Conservation (phyloP, 495 filamentous ascomycete genomes). For the Glarea lozoyensis region DNA sequence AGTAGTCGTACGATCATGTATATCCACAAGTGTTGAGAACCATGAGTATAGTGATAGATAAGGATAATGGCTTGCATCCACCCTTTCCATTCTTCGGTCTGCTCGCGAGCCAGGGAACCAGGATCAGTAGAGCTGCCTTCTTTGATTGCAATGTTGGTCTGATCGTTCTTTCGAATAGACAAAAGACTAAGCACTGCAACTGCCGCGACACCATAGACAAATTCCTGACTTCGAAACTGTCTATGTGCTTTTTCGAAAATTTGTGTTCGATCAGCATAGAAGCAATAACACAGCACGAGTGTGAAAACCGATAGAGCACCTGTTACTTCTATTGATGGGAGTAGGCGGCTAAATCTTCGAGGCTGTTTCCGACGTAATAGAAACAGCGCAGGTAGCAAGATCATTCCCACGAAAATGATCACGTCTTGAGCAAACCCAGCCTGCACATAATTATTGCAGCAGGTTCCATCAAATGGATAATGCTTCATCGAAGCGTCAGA, state of each 20-base stretch:
- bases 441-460: slow-evolving; percentile 39
- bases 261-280: slow-evolving; percentile 45
- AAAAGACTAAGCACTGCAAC: slow-evolving; percentile 29
- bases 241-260: slow-evolving; percentile 49
- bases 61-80: slow-evolving; percentile 53
- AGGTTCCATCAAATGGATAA: slow-evolving; percentile 46
- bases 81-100: slow-evolving; percentile 58
- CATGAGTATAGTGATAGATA: slow-evolving; percentile 48
- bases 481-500: slow-evolving; percentile 25
- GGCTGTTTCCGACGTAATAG: slow-evolving; percentile 16
- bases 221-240: slow-evolving; percentile 32
- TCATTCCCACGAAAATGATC: slow-evolving; percentile 22
- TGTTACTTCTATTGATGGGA: slow-evolving; percentile 2
- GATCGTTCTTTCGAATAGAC: slow-evolving; percentile 24
- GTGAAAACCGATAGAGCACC: slow-evolving; percentile 22
- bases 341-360: slow-evolving; percentile 1
- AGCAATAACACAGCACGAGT: slow-evolving; percentile 39
- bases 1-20: slow-evolving; percentile 46
- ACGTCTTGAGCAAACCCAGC: slow-evolving; percentile 27
- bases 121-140: slow-evolving; percentile 13
- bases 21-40: slow-evolving; percentile 38
- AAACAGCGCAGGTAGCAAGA: slow-evolving; percentile 20
- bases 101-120: slow-evolving; percentile 39
- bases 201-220: slow-evolving; percentile 26
- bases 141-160: slow-evolving; percentile 1